A percentile compares a stretch with the other conserved stretches of the same genome.
phyloP scores from a whole-genome alignment of 495 filamentous ascomycete species.

The Hypoxylon crocopeplum region DNA sequence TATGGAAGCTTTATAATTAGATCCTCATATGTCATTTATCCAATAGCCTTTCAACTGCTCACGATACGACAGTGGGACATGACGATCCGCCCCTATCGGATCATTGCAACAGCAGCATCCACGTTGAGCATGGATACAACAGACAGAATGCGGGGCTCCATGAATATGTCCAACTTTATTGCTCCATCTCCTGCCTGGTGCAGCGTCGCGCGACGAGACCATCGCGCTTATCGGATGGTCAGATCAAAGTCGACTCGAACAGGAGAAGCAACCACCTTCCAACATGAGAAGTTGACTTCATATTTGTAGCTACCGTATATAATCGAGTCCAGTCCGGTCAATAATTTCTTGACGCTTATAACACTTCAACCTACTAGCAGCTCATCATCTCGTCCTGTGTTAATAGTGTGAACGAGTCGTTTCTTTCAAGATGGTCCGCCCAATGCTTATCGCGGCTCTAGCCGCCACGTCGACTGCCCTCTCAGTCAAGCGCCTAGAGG shows the following conservation, averaged over 20 bases:
- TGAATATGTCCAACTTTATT: conserved; percentile 1
- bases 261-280: conserved; percentile 13
- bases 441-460: conserved; percentile 22
- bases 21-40: conserved; percentile 4
- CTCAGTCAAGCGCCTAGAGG: conserved; percentile 10
- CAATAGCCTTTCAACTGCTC: conserved; percentile 7
- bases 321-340: background rate
- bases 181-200: conserved; percentile 7
- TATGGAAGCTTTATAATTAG: conserved; percentile 9
- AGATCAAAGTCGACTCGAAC: background rate
- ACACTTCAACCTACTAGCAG: background rate
- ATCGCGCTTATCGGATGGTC: conserved; percentile 9
- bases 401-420: background rate
- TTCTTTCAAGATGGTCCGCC: conserved; percentile 21
- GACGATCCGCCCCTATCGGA: conserved; percentile 26
- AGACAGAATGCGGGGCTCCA: conserved; percentile 19
- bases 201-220: conserved; percentile 1
- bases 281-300: conserved; percentile 19
- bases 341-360: background rate
- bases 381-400: background rate
- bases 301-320: background rate
- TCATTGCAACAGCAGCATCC: background rate
- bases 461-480: conserved; percentile 19
- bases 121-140: background rate
- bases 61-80: conserved; percentile 14